Evolutionary conservation across 2,329 filamentous ascomycete genomes (phyloP), one percentile per base, ranked within the genome.

Genomic region (Stemphylium lycopersici): DNA sequence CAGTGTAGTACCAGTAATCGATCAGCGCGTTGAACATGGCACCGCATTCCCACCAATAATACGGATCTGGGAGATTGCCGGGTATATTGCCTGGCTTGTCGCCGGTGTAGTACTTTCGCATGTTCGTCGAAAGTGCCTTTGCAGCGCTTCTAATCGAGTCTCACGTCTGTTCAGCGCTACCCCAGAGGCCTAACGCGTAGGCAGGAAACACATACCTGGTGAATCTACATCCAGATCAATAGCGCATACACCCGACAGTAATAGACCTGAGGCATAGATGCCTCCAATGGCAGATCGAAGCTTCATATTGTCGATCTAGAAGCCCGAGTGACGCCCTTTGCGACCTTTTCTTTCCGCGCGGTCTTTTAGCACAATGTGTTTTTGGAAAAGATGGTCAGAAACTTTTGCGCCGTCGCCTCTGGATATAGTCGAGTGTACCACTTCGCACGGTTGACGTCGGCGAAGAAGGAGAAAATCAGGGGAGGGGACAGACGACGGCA

Each of bases 51-150:
- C 76, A 78, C 76, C 76, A 78, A 62, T 73, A 78, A 66, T 78
- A 78, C 6, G 76, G 76, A 31, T 70, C 69, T 24, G 76, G 76
- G 42, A 78, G 80, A 62, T 89, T 83, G 45, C 81, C 86, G 37
- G 87, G 81, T 6, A 81, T 81, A 74, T 85, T 81, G 39, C 82
- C 79, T n/a, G 80, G 81, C 26, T 78, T 75, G 64, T 87, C 87
- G 43, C 87, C 87, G 1, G 79, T 81, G 73, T 90, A 90, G 71
- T 85, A 88, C 37, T 79, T 79, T 79, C 89, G 85, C 65, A 87
- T 77, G 41, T 82, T 86, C 46, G 79, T 78, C 4, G 87, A 87
- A 47, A 89, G 75, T 1, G 82, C 84, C 58, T 81, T 83, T n/a
- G 87, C 82, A 5, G 85, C 86, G 57, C 79, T 78, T 60, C 82